phyloP scores from a whole-genome alignment of 1,284 basidiomycete genomes.

The Lignosus rhinocerotis region DNA sequence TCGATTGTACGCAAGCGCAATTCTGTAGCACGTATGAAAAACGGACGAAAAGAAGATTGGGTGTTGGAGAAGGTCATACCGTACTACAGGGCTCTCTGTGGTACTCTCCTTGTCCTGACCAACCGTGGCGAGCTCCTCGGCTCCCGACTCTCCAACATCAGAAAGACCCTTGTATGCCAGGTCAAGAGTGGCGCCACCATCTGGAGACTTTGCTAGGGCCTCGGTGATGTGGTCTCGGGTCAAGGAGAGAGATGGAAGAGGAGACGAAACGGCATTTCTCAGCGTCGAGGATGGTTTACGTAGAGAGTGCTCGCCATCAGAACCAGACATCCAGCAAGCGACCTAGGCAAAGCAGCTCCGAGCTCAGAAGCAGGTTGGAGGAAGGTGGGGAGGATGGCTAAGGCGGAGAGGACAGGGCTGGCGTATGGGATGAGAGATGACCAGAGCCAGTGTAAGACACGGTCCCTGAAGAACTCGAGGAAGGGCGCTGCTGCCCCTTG shows the following conservation, averaged over 20 bases:
- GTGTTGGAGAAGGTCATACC: conserved; percentile 48
- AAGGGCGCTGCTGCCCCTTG: conserved; percentile 1
- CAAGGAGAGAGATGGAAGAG: conserved; percentile 44
- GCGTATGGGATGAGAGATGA: neutral
- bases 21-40: conserved; percentile 43
- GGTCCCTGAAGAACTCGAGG: conserved; percentile 21
- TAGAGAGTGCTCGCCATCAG: conserved; percentile 24
- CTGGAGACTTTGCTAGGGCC: conserved; percentile 68
- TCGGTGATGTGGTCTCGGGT: conserved; percentile 61
- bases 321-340: conserved; percentile 23
- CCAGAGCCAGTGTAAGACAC: conserved; percentile 15
- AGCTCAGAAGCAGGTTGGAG: neutral
- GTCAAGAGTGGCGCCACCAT: conserved; percentile 81
- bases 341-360: conserved; percentile 1
- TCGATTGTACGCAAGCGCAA: conserved; percentile 87
- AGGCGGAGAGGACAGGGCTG: neutral
- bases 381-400: neutral
- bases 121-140: conserved; percentile 68
- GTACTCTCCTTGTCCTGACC: conserved; percentile 52
- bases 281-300: conserved; percentile 19
- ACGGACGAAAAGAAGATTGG: conserved; percentile 7
- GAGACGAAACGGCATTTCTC: conserved; percentile 26
- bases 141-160: conserved; percentile 73
- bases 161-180: conserved; percentile 77
- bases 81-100: conserved; percentile 62